These are phyloP conservation scores for Vairimorpha apis DNA, from an alignment of 371 early-diverging fungal genomes.

Conservation along the genomic window DNA sequence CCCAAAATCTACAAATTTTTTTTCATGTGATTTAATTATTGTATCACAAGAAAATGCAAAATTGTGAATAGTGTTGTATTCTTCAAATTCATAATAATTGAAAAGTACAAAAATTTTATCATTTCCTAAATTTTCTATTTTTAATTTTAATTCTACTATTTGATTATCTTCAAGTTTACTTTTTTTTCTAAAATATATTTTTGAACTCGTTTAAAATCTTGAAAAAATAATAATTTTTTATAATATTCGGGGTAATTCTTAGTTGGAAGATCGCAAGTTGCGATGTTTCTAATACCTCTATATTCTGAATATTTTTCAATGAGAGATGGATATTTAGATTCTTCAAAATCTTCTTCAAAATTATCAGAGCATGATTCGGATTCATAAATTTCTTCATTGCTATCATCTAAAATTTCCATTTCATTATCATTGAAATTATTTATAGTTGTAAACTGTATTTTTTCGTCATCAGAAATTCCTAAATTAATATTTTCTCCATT, in stretches of 20 bases:
- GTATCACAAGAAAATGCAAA: slow-evolving; percentile 19
- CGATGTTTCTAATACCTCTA: slow-evolving; percentile 50
- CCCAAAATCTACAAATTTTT: slow-evolving; percentile 46
- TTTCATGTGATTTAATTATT: slow-evolving; percentile 5
- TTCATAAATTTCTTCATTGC: slow-evolving; percentile 3
- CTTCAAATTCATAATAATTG: slow-evolving; percentile 50
- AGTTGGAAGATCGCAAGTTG: slow-evolving; percentile 42
- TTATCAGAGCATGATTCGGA: neutral
- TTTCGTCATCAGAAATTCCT: neutral
- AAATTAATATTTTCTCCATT: slow-evolving; percentile 19
- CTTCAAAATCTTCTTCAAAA: slow-evolving; percentile 8
- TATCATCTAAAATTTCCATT: slow-evolving; percentile 26
- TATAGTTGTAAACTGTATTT: neutral
- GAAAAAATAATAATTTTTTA: slow-evolving; percentile 53
- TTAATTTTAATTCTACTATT: slow-evolving; percentile 37
- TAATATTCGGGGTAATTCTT: slow-evolving; percentile 50
- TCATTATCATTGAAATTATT: slow-evolving; percentile 19
- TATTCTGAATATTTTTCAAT: slow-evolving; percentile 50
- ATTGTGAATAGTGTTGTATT: slow-evolving; percentile 40
- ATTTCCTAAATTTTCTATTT: neutral
- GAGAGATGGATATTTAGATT: slow-evolving; percentile 26
- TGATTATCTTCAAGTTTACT: slow-evolving; percentile 22
- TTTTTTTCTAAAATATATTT: slow-evolving; percentile 28
- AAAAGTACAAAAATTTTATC: slow-evolving; percentile 35
- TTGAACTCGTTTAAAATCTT: slow-evolving; percentile 35